These are phyloP conservation scores for Camelina hispida DNA, from an alignment of 345 rosid genomes.

Conservation along the genomic window DNA sequence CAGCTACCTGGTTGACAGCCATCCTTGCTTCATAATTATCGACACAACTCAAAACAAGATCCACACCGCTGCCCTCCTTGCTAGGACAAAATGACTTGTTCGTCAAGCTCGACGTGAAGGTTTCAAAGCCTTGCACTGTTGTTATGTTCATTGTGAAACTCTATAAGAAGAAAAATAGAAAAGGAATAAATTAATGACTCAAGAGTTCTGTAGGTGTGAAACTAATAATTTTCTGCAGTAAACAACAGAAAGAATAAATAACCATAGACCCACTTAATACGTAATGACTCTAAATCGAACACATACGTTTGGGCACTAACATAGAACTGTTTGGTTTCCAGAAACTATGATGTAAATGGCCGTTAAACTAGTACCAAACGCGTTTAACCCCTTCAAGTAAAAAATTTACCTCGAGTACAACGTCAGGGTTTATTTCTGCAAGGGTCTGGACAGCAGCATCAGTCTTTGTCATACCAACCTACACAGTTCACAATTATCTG, in stretches of 20 bases:
- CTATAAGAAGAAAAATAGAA: slow-evolving; percentile 45
- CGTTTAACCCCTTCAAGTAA: slow-evolving; percentile 15
- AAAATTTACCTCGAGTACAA: slow-evolving; percentile 72
- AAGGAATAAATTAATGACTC: neutral
- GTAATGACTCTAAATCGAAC: neutral
- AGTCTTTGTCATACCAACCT: slow-evolving; percentile 99
- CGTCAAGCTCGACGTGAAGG: slow-evolving; percentile 77
- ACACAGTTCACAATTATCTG: slow-evolving; percentile 10
- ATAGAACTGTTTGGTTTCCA: neutral
- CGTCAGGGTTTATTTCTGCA: slow-evolving; percentile 90
- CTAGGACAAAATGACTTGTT: slow-evolving; percentile 64
- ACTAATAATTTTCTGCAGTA: neutral
- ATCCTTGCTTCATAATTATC: slow-evolving; percentile 97
- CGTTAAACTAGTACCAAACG: neutral
- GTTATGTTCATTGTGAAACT: slow-evolving; percentile 94
- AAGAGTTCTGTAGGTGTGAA: neutral
- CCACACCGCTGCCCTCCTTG: slow-evolving; percentile 86
- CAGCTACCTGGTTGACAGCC: slow-evolving; percentile 95
- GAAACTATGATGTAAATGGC: slow-evolving; percentile 18
- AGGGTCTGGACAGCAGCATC: slow-evolving; percentile 99
- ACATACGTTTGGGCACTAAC: neutral
- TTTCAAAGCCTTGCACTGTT: slow-evolving; percentile 91
- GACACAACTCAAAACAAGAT: slow-evolving; percentile 96
- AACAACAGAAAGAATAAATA: too few species aligned
- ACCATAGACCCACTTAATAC: slow-evolving; percentile 2